Evolutionary conservation across 1,284 basidiomycete species (phyloP), one percentile per base, ranked within the genome.

Genomic region (Ustilago sp.): DNA sequence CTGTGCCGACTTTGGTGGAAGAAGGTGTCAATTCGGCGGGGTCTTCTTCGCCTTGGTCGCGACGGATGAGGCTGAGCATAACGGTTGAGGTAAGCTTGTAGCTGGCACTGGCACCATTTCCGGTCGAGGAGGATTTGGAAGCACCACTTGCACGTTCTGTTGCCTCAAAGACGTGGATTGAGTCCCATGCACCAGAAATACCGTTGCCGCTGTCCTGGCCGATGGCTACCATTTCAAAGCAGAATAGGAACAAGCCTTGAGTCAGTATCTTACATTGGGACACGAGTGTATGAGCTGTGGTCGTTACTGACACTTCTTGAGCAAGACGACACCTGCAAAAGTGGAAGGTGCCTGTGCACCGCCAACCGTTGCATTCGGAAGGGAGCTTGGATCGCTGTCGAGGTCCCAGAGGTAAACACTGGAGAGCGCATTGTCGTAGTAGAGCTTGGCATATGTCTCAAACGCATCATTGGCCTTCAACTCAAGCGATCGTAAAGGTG

Each of bases 321-420:
- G 88, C 53, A 99, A 87, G 0, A 99, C 95, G 0, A 97, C 97
- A 11, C 97, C 97, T 5, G 97, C 97, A 87, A 98, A 99, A 63
- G 87, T 86, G 47, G 87, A 87, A 28, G 94, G 94, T 77, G 76
- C 72, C 9, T 78, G 72, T 1, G 63, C 63, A 28, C 68, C 70
- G 0, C 59, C 64, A 5, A 72, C 72, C 5, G 70, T 39, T 1
- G 67, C 72, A 13, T 59, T 64, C 8, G 69, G 23, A 17, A 79
- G 56, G 39, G 68, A 62, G 61, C 72, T 76, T 19, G 74, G 61
- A n/a, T 78, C 79, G 35, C 97, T 95, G 66, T 98, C 95, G 23
- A 96, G 89, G 85, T 99, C 97, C 97, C 97, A 99, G 12, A 99
- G 90, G 87, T 97, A 99, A 17, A 97, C 96, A 19, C 93, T 95